Evolutionary conservation across 345 rosid genomes (phyloP).

Genomic region (Kernera saxatilis): DNA sequence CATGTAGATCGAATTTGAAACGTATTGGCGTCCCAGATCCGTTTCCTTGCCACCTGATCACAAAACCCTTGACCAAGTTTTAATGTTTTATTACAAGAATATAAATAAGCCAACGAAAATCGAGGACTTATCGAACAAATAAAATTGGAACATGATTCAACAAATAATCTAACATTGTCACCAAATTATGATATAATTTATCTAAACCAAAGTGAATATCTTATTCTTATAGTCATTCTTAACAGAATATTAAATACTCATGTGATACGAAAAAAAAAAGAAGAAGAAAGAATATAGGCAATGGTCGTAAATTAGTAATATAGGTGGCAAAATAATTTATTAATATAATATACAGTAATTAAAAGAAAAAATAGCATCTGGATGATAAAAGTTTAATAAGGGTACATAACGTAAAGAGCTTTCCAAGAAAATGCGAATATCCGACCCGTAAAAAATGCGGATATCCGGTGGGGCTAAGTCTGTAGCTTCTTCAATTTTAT

Average conservation of each 20-base stretch:
- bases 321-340: neutral
- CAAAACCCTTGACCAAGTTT: too few relatives aligned
- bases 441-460: slow-evolving; percentile 30
- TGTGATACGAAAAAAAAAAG: too few relatives aligned
- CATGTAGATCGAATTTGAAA: too few relatives aligned
- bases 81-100: neutral
- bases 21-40: too few relatives aligned
- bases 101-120: neutral
- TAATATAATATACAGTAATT: neutral
- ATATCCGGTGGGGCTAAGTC: slow-evolving; percentile 15
- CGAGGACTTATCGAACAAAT: neutral
- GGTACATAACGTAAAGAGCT: slow-evolving; percentile 4
- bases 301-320: neutral
- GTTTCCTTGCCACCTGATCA: too few relatives aligned
- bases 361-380: neutral
- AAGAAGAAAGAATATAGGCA: too few relatives aligned
- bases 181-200: neutral
- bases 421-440: slow-evolving; percentile 25
- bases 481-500: slow-evolving; percentile 5
- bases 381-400: neutral
- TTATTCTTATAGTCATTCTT: too few relatives aligned
- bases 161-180: neutral
- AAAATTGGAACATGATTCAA: neutral
- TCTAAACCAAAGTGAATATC: too few relatives aligned
- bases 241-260: too few relatives aligned